Conservation (phyloP, 179 eudicot genomes). For the Gypsophila paniculata region DNA sequence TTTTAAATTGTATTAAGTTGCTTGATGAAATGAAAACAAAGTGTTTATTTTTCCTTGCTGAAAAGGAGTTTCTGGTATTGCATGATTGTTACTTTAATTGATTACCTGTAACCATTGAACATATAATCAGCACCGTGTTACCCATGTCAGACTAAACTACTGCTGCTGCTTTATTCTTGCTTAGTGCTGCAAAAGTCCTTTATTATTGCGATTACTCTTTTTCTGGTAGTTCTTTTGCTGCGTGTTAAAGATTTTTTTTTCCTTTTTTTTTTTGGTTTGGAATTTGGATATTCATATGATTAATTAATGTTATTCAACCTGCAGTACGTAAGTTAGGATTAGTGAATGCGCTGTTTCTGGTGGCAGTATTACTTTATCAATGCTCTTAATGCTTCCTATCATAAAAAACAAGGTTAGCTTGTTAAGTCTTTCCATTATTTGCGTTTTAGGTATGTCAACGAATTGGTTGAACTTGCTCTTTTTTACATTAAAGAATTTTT, state of each 20-base stretch:
- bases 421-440: not conserved
- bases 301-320: not conserved
- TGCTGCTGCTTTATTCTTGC: not conserved
- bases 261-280: not conserved
- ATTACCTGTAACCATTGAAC: not conserved
- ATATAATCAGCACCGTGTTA: not conserved
- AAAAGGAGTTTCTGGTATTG: not conserved
- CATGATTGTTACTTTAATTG: not conserved
- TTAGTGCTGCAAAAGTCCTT: not conserved
- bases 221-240: not conserved
- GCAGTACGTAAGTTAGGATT: not conserved
- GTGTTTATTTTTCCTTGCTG: not conserved
- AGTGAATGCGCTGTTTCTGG: slow-evolving; percentile 1
- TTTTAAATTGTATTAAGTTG: slow-evolving; percentile 15
- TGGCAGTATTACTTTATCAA: slow-evolving; percentile 10
- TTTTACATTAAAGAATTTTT: slow-evolving; percentile 47
- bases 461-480: slow-evolving; percentile 70
- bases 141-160: not conserved
- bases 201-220: not conserved
- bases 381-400: slow-evolving; percentile 4
- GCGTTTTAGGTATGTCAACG: slow-evolving; percentile 69
- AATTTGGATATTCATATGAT: no score
- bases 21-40: not conserved
- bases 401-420: not conserved
- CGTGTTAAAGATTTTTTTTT: not conserved